Evolutionary conservation across 2,329 filamentous ascomycete species (phyloP).

Genomic region (Aspergillus clavatus): DNA sequence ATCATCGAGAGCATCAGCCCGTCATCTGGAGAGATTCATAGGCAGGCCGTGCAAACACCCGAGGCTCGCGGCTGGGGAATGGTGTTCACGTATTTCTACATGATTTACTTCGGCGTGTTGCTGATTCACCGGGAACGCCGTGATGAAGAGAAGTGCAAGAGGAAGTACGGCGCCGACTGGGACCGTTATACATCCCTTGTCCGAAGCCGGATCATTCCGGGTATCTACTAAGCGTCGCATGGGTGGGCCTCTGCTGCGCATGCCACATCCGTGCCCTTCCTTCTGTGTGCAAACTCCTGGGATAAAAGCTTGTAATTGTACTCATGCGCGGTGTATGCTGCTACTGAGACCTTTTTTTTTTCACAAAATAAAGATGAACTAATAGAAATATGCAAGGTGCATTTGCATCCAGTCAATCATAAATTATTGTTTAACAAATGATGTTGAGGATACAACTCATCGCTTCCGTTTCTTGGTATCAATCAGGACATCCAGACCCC

Average conservation of each 20-base stretch:
- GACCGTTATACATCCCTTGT: conserved; percentile 80
- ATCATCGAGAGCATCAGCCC: conserved; percentile 51
- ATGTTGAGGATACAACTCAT: too few species aligned
- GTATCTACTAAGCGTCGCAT: conserved; percentile 64
- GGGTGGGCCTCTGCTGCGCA: too few species aligned
- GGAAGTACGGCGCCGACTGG: conserved; percentile 93
- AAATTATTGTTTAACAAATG: too few species aligned
- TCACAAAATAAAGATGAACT: too few species aligned
- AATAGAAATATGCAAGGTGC: too few species aligned
- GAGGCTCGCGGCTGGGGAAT: conserved; percentile 77
- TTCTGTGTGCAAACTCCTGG: too few species aligned
- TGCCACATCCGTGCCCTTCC: too few species aligned
- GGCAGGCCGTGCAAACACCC: conserved; percentile 67
- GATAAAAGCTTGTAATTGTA: not conserved
- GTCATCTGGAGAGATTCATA: conserved; percentile 58
- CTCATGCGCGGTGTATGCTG: too few species aligned
- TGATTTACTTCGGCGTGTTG: conserved; percentile 83
- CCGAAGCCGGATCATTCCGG: conserved; percentile 75
- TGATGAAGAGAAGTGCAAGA: conserved; percentile 84
- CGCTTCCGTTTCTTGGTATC: conserved; percentile 28
- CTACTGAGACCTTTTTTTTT: too few species aligned
- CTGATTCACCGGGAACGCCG: conserved; percentile 80
- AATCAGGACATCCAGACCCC: conserved; percentile 32
- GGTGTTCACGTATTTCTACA: conserved; percentile 88
- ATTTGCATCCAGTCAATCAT: too few species aligned